Base-by-base conservation (phyloP, 345 rosid species). In the Moricandia arvensis region DNA sequence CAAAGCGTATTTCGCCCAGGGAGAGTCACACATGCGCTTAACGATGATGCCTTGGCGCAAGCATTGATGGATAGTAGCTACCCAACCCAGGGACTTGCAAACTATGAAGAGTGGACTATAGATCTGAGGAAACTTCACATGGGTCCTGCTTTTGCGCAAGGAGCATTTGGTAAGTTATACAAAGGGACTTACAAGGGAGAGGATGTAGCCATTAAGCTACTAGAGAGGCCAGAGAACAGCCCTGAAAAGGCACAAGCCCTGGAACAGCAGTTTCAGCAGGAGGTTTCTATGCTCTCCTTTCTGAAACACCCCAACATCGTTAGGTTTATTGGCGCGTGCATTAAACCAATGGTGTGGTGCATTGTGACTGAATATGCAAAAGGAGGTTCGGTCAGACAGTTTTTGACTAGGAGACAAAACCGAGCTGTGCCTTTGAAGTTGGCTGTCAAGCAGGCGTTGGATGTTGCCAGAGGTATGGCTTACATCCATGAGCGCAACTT, bases 51-150 rank as follows among this genome's bases (percentile, higher is more conserved):
- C 24, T 75, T 87, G 15, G 87, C 85, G 3, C 86, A 85, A 71
- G 89, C 89, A 0, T 68, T 87, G 82, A 77, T 87, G 86, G 89
- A 87, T 71, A 57, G 33, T 41, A 78, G 66, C 12, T 74, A 68
- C 62, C 85, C 89, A 63, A 87, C 91, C 10, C 66, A 71, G 59
- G 87, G 89, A 1, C 72, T 87, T 38, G 68, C 70, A 15, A 74
- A 85, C 73, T 87, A 82, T 17, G 91, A 87, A 58, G 85, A 85
- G 26, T 87, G 91, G 91, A 87, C 89, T 0, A 78, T 87, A 34
- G 87, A 86, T 77, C 74, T 87, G 78, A 81, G 83, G 72, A 87
- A 80, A 29, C 89, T 87, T 53, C 81, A 72, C 68, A 83, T 84
- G 87, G 88, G 87, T 17, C 79, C 78, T 5, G 83, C 89, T 68